Conservation (phyloP, 441 rosid genomes). For the Adansonia rubrostipa region DNA sequence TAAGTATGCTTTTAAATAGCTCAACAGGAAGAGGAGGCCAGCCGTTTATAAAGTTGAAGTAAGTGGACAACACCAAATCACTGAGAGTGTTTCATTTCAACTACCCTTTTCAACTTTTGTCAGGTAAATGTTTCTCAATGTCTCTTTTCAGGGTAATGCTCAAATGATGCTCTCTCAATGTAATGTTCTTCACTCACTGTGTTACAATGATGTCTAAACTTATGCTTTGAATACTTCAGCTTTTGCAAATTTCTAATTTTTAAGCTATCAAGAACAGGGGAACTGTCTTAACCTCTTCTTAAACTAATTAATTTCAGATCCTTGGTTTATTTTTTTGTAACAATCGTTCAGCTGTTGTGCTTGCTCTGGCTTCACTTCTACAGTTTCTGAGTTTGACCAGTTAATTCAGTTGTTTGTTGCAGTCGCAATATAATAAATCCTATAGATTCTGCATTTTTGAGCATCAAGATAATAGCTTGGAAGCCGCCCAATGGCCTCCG, state of each 20-base stretch:
- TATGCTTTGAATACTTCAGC: not conserved
- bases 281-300: not conserved
- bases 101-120: conserved; percentile 4
- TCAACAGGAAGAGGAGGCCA: not conserved
- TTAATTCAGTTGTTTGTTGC: not conserved
- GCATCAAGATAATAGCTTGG: not conserved
- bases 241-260: not conserved
- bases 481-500: conserved; percentile 33
- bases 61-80: not conserved
- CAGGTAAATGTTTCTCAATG: conserved; percentile 32
- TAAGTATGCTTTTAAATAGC: conserved; percentile 7
- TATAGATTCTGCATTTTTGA: not conserved
- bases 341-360: not conserved
- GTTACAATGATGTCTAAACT: not conserved
- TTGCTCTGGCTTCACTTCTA: not conserved
- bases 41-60: not conserved
- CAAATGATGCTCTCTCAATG: not conserved
- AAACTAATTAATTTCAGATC: not conserved
- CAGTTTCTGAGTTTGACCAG: not conserved
- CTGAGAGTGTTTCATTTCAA: conserved; percentile 20
- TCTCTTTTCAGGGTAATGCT: conserved; percentile 16
- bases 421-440: conserved; percentile 3
- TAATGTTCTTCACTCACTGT: not conserved
- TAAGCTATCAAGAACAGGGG: not conserved
- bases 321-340: not conserved